A percentile compares a stretch with the other conserved stretches of the same genome.
Conservation (phyloP, 2,329 filamentous ascomycete genomes). For the Trichoderma atrobrunneum region DNA sequence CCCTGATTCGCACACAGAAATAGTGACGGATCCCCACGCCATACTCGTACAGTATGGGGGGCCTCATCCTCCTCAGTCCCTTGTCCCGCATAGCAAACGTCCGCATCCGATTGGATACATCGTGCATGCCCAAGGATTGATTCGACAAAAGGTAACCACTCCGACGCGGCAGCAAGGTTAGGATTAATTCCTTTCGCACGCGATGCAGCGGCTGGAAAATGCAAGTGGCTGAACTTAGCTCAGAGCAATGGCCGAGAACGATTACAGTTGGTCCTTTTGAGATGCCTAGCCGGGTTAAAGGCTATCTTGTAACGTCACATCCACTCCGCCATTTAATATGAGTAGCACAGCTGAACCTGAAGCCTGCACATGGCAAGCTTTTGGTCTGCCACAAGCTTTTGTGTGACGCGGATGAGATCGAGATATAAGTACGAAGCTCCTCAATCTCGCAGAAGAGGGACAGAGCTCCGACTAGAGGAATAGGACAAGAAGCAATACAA, state of each 20-base stretch:
- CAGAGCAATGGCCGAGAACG: constrained; percentile 4
- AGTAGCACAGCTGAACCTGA: neutral
- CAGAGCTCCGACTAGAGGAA: neutral
- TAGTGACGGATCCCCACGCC: neutral
- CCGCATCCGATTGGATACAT: neutral
- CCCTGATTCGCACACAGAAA: neutral
- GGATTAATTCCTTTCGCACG: neutral
- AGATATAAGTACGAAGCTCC: neutral
- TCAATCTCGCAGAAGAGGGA: neutral
- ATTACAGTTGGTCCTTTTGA: neutral
- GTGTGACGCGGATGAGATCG: neutral
- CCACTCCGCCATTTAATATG: neutral
- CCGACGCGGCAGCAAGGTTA: neutral
- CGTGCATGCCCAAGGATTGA: neutral
- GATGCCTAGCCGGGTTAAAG: constrained; percentile 16
- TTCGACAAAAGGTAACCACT: neutral
- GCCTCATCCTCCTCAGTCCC: constrained; percentile 1
- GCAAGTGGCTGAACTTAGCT: constrained; percentile 10
- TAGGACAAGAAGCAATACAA: neutral
- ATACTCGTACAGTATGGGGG: neutral
- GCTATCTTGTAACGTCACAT: constrained; percentile 20
- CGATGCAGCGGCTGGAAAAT: neutral
- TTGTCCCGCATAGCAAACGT: neutral
- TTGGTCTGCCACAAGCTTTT: neutral
- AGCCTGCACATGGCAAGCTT: neutral